Base-by-base conservation (phyloP, 352 stramenopile species). In the Phytophthora colocasiae region DNA sequence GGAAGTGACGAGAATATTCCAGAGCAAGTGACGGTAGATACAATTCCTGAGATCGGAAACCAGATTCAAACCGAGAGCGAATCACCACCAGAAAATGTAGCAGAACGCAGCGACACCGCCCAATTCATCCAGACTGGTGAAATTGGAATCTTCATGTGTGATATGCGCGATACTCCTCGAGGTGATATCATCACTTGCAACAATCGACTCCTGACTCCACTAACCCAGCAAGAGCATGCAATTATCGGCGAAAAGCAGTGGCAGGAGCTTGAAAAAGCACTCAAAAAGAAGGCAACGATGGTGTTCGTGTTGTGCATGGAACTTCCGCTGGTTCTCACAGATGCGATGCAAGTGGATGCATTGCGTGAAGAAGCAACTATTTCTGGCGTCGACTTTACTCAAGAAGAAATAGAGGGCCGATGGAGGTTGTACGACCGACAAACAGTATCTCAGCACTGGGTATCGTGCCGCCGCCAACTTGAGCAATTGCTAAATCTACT, bases 191-290 rank as follows among this genome's bases (percentile, higher is more conserved):
- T 95, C 29, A 89, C 86, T 9, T 95, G 86, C 59, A 91, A 90
- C 47, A 70, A 77, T 27, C 77, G 86, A 6, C 66, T 95, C 11
- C 4, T 75, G 12, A 80, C 54, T 15, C 75, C 84, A 0, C 64
- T 93, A 5, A 78, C 62, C 12, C 45, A 29, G 3, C 77, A 89
- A 45, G 84, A 92, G 51, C 75, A 75, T 8, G 67, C 86, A 1
- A 57, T 91, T n/a, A 83, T 95, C 40, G 70, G 66, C 43, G 86
- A 95, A 62, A 50, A 48, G 1, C 84, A 93, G 47, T 95, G 86
- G 86, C 69, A 75, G n/a, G 60, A 78, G 22, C 58, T 95, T 17
- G 86, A 93, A 72, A 83, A 66, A 43, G 70, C 82, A 11, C 65
- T 92, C 7, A 80, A 80, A 36, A 91, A 90, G 64, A 95, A 95